These are phyloP conservation scores for Leccinum insigne DNA, from an alignment of 1,284 basidiomycete genomes.

Conservation along the genomic window DNA sequence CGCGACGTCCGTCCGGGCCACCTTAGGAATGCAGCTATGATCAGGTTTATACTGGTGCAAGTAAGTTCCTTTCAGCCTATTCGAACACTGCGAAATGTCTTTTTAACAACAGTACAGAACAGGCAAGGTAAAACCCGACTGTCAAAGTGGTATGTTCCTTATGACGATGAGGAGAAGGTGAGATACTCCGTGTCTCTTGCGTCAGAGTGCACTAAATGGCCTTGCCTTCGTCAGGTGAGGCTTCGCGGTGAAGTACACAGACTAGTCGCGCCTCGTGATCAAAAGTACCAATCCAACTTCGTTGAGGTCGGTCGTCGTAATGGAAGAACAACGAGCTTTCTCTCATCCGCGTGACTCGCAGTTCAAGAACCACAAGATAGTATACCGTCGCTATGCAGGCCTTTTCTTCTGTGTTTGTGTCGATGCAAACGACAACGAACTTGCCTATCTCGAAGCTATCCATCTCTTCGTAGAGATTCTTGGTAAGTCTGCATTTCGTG, in stretches of 20 bases:
- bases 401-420: conserved; percentile 98
- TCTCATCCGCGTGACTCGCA: conserved; percentile 34
- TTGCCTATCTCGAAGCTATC: conserved; percentile 96
- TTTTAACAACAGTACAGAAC: conserved; percentile 56
- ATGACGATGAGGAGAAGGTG: conserved; percentile 96
- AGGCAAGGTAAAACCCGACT: conserved; percentile 97
- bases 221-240: conserved; percentile 59
- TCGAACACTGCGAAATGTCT: background rate
- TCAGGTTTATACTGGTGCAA: conserved; percentile 32
- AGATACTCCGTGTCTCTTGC: conserved; percentile 15
- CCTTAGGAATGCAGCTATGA: conserved; percentile 21
- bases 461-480: conserved; percentile 99
- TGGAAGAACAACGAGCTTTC: background rate
- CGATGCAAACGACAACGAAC: conserved; percentile 97
- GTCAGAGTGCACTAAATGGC: conserved; percentile 5
- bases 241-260: conserved; percentile 95
- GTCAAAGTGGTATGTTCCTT: conserved; percentile 97
- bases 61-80: conserved; percentile 6
- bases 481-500: conserved; percentile 51
- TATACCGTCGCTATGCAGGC: conserved; percentile 95
- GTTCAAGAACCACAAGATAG: conserved; percentile 96
- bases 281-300: conserved; percentile 99
- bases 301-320: conserved; percentile 76
- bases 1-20: background rate
- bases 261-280: conserved; percentile 94